Evolutionary conservation across 106 monocot genomes (phyloP).

Genomic region (Phalaenopsis aphrodite): DNA sequence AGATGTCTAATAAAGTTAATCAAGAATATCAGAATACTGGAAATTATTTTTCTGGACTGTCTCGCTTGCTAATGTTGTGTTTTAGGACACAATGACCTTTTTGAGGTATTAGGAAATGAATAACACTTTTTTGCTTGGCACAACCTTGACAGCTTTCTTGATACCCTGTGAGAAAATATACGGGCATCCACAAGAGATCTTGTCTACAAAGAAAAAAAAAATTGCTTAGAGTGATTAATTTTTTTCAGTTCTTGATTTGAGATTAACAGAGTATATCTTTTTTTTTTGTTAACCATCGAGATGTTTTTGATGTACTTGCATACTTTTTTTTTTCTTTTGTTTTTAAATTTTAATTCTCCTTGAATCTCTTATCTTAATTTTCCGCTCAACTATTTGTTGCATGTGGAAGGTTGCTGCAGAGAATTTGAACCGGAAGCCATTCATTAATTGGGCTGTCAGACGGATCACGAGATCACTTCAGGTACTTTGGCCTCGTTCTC

Average conservation of each 20-base stretch:
- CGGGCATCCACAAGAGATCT: background rate
- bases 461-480: slow-evolving; percentile 84
- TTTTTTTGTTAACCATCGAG: background rate
- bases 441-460: slow-evolving; percentile 89
- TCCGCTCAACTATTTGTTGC: slow-evolving; percentile 14
- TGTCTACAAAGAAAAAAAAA: background rate
- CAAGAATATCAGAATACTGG: background rate
- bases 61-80: background rate
- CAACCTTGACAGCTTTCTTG: background rate
- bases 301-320: background rate
- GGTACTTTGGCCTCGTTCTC: slow-evolving; percentile 96
- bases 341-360: background rate
- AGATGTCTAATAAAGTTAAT: background rate
- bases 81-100: background rate
- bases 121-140: background rate
- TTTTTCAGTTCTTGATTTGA: background rate
- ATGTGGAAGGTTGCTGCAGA: slow-evolving; percentile 74
- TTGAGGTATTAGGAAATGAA: background rate
- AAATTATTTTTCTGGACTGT: background rate
- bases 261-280: background rate
- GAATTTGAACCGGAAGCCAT: slow-evolving; percentile 72
- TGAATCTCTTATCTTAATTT: background rate
- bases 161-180: background rate
- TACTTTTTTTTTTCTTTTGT: background rate
- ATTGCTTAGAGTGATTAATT: background rate